These are phyloP conservation scores for Populus hybrid DNA, from an alignment of 441 rosid genomes.

Conservation along the genomic window DNA sequence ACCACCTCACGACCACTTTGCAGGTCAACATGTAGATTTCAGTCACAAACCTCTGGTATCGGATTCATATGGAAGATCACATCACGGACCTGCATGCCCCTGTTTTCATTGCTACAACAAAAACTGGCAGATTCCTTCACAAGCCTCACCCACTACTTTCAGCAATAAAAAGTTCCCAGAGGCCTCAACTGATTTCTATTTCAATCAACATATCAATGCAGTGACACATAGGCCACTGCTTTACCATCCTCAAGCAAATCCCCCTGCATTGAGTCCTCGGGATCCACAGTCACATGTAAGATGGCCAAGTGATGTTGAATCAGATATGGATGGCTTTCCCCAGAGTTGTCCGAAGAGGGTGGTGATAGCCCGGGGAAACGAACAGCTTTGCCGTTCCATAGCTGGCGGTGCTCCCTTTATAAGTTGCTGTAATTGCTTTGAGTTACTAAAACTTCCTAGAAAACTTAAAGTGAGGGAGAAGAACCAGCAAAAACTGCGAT, in stretches of 20 bases:
- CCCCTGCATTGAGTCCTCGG: conserved; percentile 30
- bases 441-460: conserved; percentile 59
- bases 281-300: conserved; percentile 21
- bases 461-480: conserved; percentile 28
- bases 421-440: conserved; percentile 60
- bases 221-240: conserved; percentile 18
- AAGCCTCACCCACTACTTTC: conserved; percentile 15
- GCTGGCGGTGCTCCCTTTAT: conserved; percentile 86
- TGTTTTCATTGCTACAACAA: conserved; percentile 47
- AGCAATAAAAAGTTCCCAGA: conserved; percentile 14
- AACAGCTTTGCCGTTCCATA: conserved; percentile 42
- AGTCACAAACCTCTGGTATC: conserved; percentile 20
- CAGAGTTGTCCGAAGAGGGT: conserved; percentile 27
- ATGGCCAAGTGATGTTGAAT: conserved; percentile 31
- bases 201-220: conserved; percentile 19
- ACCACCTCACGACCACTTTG: conserved; percentile 34
- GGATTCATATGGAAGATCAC: conserved; percentile 33
- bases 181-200: conserved; percentile 18
- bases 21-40: conserved; percentile 26
- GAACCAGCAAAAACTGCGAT: conserved; percentile 47
- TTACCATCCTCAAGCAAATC: conserved; percentile 29
- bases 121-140: conserved; percentile 24
- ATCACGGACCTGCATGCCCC: conserved; percentile 55
- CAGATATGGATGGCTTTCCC: conserved; percentile 31
- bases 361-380: conserved; percentile 30